Evolutionary conservation across 2,329 filamentous ascomycete genomes (phyloP).

Genomic region (Westerdykella aurantiaca): DNA sequence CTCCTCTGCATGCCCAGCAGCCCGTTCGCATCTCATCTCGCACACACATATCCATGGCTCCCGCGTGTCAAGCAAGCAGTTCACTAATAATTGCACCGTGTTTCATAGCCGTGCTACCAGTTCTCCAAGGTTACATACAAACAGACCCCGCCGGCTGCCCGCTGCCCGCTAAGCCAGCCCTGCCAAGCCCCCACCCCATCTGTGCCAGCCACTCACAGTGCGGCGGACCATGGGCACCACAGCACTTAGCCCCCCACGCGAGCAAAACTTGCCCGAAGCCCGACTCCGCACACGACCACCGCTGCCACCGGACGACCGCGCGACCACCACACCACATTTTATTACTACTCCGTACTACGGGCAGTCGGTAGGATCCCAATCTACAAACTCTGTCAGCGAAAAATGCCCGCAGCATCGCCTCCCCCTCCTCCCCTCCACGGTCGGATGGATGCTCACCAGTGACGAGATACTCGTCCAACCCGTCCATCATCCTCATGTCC

Average conservation of each 20-base stretch:
- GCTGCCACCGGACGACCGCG: background rate
- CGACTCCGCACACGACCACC: slow-evolving; percentile 1
- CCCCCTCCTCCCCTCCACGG: background rate
- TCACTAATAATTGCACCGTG: no score
- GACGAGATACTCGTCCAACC: slow-evolving; percentile 65
- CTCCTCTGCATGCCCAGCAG: no score
- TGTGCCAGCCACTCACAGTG: no score
- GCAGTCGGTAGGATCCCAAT: slow-evolving; percentile 46
- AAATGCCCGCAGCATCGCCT: background rate
- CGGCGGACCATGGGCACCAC: no score
- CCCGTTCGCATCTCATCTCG: no score
- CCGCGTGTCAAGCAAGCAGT: no score
- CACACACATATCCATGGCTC: no score
- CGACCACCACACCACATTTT: slow-evolving; percentile 4
- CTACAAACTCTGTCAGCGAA: slow-evolving; percentile 16
- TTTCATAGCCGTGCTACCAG: no score
- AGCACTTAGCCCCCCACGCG: slow-evolving; percentile 8
- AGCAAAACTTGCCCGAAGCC: slow-evolving; percentile 16
- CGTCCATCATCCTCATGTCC: slow-evolving; percentile 61
- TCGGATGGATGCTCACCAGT: slow-evolving; percentile 38
- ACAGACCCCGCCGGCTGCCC: no score
- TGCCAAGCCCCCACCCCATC: slow-evolving; percentile 1
- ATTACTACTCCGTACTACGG: slow-evolving; percentile 17
- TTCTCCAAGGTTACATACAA: no score
- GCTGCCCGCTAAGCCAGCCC: background rate